Evolutionary conservation across 495 filamentous ascomycete genomes (phyloP).

Genomic region (Thozetella sp.): DNA sequence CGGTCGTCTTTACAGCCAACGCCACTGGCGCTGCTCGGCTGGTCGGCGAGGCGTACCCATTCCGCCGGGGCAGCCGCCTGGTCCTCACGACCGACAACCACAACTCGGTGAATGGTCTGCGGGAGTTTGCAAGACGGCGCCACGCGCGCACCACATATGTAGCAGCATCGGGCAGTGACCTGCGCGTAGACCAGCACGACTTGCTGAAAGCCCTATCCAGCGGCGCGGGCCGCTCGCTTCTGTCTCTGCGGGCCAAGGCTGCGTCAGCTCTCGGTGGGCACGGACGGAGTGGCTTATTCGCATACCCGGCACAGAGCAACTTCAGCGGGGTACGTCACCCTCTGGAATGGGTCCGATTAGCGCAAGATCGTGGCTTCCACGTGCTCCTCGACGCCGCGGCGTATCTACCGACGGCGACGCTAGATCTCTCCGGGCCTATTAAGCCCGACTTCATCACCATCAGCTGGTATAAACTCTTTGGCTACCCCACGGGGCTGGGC

Average conservation of each 20-base stretch:
- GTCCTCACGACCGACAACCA: conserved; percentile 35
- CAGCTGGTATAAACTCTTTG: conserved; percentile 69
- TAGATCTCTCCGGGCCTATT: conserved; percentile 53
- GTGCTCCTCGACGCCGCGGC: conserved; percentile 62
- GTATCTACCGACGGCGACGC: conserved; percentile 49
- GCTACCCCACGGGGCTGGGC: conserved; percentile 61
- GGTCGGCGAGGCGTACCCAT: conserved; percentile 49
- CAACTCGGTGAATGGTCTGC: conserved; percentile 34
- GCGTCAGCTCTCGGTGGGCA: background rate
- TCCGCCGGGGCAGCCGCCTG: conserved; percentile 9
- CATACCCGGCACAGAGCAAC: conserved; percentile 68
- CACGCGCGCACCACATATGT: conserved; percentile 18
- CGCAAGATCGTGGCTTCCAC: conserved; percentile 46
- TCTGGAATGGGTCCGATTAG: conserved; percentile 44
- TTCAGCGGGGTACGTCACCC: conserved; percentile 61
- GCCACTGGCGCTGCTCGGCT: conserved; percentile 61
- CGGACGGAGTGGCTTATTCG: conserved; percentile 44
- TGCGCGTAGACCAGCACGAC: conserved; percentile 13
- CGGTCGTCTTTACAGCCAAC: conserved; percentile 63
- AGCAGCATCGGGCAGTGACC: conserved; percentile 8
- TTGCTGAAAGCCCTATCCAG: conserved; percentile 10
- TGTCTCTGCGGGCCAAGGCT: too few species aligned
- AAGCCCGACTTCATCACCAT: conserved; percentile 58
- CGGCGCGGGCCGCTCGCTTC: background rate
- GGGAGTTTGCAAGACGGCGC: conserved; percentile 21